Evolutionary conservation across 2,329 filamentous ascomycete species (phyloP), one percentile per base, ranked within the genome.

Genomic region (Epichloe hybrida): DNA sequence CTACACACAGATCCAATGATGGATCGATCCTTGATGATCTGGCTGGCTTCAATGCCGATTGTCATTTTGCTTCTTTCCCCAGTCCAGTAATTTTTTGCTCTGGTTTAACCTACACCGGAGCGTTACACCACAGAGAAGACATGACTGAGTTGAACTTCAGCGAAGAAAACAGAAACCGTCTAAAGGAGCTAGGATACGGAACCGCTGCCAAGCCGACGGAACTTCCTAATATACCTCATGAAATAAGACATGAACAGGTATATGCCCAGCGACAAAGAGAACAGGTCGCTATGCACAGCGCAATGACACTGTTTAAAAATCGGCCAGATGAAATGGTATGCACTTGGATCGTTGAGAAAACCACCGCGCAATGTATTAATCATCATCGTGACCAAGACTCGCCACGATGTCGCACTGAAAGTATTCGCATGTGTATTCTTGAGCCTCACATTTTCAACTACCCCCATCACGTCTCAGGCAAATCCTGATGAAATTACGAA

Each of bases 341-440:
- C 20, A 49, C 11, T 1, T 13, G 17, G 23, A 13, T 9, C 17
- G 11, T 8, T 41, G 27, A 15, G 23, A 23, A 11, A 21, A n/a
- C 5, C 27, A 39, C 20, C 38, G 35, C 35, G 34, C 45, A n/a
- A 20, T 39, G 5, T 39, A 31, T 39, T 47, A 38, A 38, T 39
- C 5, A 17, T 37, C 12, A 9, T 37, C 12, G 31, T 46, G n/a
- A 36, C 5, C 11, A 35, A 55, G 53, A 43, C 39, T 48, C 49
- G 44, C 11, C 40, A 46, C 41, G 52, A 53, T 31, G 52, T 49
- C n/a, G 36, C 51, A 20, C 37, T 55, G 11, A 6, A 36, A 39
- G 42, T 51, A 17, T 44, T 53, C 3, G 47, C 47, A 17, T 37
- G 35, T 17, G 27, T 52, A n/a, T 42, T 23, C 17, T 4, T 23